Base-by-base conservation (phyloP, 2,329 filamentous ascomycete genomes). In the Teratosphaeria gauchensis region DNA sequence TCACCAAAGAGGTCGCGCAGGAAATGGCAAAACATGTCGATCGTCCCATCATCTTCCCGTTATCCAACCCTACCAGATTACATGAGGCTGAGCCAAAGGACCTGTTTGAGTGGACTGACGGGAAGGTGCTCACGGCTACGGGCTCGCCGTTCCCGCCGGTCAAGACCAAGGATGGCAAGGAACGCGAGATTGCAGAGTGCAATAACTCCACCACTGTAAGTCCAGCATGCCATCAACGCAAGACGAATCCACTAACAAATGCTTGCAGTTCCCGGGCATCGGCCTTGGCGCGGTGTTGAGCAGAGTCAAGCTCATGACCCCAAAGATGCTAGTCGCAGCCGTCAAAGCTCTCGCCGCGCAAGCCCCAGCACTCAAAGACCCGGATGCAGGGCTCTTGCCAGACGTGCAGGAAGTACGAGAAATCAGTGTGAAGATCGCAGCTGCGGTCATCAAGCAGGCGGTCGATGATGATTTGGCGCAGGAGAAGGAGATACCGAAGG, bases 111-210 rank as follows among this genome's bases (percentile, higher is more conserved):
- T 95, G 90, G 91, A 92, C 89, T 0, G 74, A 87, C 51, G 90
- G 90, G 1, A 84, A 84, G 63, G 90, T 85, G 0, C 79, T 95
- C 2, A 85, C 94, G 3, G 89, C 91, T 0, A 95, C 91, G 0
- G 91, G 91, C 4, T 90, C 86, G 8, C 90, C 91, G 0, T 95
- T 95, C 70, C 80, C 82, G 1, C 86, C 90, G 0, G 89, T 94
- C 14, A 81, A 82, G 55, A 59, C 55, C 4, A 82, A 80, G 56
- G 73, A 80, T 16, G 81, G 81, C 0, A 75, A 74, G 51, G 76
- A 78, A 65, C 80, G 80, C 57, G 80, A 84, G 51, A 78, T 85
- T 19, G 89, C 89, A 28, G 90, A 95, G 73, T 95, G 91, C 75
- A 95, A 95, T 75, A 95, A 95, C 74, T 88, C 85, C 0, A 88